Evolutionary conservation across 139 green algal genomes (phyloP), one percentile per base, ranked within the genome.

Genomic region (Eudorina sp.): DNA sequence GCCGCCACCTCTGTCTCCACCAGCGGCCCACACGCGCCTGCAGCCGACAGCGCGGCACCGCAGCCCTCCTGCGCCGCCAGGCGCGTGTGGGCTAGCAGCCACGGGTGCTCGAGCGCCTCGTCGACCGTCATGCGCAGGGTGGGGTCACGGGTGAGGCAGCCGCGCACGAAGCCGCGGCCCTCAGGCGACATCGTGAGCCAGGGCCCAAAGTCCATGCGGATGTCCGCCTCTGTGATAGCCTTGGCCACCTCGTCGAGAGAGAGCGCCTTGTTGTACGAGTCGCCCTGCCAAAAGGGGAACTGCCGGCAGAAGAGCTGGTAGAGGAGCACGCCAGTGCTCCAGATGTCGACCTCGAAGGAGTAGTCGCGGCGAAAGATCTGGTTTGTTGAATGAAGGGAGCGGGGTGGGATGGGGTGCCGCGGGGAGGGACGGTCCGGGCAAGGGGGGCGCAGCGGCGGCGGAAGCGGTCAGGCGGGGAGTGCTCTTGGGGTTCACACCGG

Each of bases 261-360:
- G 31, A 78, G 62, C 3, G 88, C 82, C 27, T 60, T 41, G 86
- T 79, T 84, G 70, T 89, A 88, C 6, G 68, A 82, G 48, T 88
- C 87, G 27, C 81, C 92, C 36, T 75, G 41, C 87, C 91, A 96
- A 64, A 94, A 95, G 29, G 94, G 94, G 72, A 95, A 95, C 31
- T 92, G 88, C 46, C 91, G 70, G 41, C 91, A 89, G 27, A 91
- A 90, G 43, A 96, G 92, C 89, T 95, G 92, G 60, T 98, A 98
- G 34, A 97, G 88, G 82, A 97, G 94, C 60, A 98, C 95, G 78
- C 96, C 96, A 21, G 96, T 58, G 40, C 90, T 94, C 96, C 96
- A 89, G 79, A 98, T 90, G 91, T 98, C 96, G 21, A 92, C 94
- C 85, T 97, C 90, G 25, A 88, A 83, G 25, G 92, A 91, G 86